Evolutionary conservation across 768 basidiomycete species (phyloP).

Genomic region (Lentinula guzmanii): DNA sequence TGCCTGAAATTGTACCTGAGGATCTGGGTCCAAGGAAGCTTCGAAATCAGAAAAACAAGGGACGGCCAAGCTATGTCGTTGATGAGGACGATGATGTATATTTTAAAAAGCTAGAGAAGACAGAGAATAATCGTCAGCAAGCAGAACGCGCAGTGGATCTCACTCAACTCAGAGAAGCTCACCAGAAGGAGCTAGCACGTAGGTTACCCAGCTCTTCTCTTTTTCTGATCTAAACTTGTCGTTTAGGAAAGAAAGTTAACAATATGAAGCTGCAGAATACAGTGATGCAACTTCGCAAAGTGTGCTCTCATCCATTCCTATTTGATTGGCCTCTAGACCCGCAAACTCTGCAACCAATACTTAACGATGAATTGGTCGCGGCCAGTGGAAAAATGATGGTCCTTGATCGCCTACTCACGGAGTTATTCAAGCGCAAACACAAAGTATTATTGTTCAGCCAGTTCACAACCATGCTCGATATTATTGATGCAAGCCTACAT

Average conservation of each 20-base stretch:
- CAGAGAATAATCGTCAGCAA: conserved; percentile 30
- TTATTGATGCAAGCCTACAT: conserved; percentile 65
- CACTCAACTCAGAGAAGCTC: conserved; percentile 49
- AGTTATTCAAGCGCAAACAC: conserved; percentile 26
- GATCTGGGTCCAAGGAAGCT: conserved; percentile 25
- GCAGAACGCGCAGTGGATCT: conserved; percentile 37
- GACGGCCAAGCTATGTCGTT: conserved; percentile 42
- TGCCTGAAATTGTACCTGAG: conserved; percentile 3
- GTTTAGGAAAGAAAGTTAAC: conserved; percentile 74
- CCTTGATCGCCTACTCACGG: conserved; percentile 14
- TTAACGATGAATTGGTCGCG: conserved; percentile 78
- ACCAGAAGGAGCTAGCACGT: conserved; percentile 59
- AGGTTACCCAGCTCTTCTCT: conserved; percentile 9
- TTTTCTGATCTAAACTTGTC: conserved; percentile 3
- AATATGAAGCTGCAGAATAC: conserved; percentile 92
- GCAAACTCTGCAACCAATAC: conserved; percentile 49
- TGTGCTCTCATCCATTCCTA: conserved; percentile 88
- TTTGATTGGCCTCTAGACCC: conserved; percentile 80
- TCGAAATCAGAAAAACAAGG: conserved; percentile 23
- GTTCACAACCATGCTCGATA: conserved; percentile 94
- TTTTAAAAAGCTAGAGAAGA: conserved; percentile 53
- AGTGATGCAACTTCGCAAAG: conserved; percentile 97
- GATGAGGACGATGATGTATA: conserved; percentile 65
- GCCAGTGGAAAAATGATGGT: conserved; percentile 98
- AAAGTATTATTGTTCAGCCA: conserved; percentile 70